Evolutionary conservation across 2,329 filamentous ascomycete genomes (phyloP), one percentile per base, ranked within the genome.

Genomic region (Acrocalymma vagum): DNA sequence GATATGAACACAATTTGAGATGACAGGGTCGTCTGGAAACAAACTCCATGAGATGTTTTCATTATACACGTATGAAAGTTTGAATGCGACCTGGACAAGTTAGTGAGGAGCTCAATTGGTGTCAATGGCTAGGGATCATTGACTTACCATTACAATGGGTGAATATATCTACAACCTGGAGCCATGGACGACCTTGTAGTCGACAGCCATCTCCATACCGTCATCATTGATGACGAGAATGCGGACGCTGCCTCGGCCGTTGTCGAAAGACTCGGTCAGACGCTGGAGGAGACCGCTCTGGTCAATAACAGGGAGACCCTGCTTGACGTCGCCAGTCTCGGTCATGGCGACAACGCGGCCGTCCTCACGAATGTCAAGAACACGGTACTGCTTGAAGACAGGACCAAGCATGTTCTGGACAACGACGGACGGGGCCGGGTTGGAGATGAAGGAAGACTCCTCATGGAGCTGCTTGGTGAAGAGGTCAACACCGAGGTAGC

Each of bases 341-440:
- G 94, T 99, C 92, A 99, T 97, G 81, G 92, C 92, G 58, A 95
- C 90, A 69, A 99, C 74, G 61, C 78, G 76, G 67, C 82, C 80
- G 65, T 86, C 92, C 58, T 95, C 89, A 74, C 91, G 86, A 75
- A 99, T 87, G 81, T 99, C 94, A 51, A 99, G 87, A 72, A 99
- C 93, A 70, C 94, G 92, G 87, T 99, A 99, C 84, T 97, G 94
- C 90, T 97, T 97, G 90, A 97, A 96, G 80, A 97, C 86, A 54
- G 94, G 94, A 65, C 93, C 94, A 60, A 95, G 88, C 91, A 99
- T 97, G 80, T 93, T 97, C 87, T 99, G 94, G 67, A 99, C 93
- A 54, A 97, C 85, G 48, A 99, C 94, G 62, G 90, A 96, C 62
- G 93, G 93, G 58, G 88, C 90, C 56, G 94, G 94, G 87, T 95